phyloP scores from a whole-genome alignment of 441 rosid species.

The Corymbia citriodora region DNA sequence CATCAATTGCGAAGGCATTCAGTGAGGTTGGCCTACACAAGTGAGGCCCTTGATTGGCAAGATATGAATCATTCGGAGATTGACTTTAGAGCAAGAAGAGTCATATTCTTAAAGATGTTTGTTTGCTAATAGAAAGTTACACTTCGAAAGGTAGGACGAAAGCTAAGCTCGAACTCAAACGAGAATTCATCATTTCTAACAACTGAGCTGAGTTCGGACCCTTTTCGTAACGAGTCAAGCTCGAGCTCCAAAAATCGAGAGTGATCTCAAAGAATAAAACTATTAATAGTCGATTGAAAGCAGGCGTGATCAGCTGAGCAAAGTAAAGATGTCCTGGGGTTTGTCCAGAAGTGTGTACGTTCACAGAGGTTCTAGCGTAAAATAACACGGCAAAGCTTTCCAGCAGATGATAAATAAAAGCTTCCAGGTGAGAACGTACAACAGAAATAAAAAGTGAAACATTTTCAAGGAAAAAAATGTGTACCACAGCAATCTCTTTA shows the following conservation, averaged over 20 bases:
- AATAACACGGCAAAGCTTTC: background rate
- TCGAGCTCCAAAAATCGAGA: background rate
- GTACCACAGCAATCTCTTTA: background rate
- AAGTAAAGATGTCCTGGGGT: background rate
- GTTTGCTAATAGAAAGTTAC: background rate
- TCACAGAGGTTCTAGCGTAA: background rate
- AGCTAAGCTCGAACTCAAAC: background rate
- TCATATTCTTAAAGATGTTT: no score
- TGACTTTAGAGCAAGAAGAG: background rate
- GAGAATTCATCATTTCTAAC: background rate
- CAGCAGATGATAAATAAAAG: background rate
- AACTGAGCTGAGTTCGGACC: background rate
- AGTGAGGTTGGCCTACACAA: background rate
- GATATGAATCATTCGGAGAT: background rate
- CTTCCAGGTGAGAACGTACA: background rate
- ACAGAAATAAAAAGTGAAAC: background rate
- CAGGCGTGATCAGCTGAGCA: background rate
- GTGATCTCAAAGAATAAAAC: background rate
- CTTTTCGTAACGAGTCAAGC: background rate
- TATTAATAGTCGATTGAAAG: background rate
- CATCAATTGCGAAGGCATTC: background rate
- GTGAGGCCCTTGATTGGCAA: no score
- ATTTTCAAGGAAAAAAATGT: background rate
- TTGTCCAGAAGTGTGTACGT: background rate
- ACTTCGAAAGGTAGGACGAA: background rate